Percentiles rank a stretch among this genome's conserved stretches.
These are phyloP conservation scores for Castanopsis chinensis DNA, from an alignment of 306 rosid genomes.

Conservation along the genomic window DNA sequence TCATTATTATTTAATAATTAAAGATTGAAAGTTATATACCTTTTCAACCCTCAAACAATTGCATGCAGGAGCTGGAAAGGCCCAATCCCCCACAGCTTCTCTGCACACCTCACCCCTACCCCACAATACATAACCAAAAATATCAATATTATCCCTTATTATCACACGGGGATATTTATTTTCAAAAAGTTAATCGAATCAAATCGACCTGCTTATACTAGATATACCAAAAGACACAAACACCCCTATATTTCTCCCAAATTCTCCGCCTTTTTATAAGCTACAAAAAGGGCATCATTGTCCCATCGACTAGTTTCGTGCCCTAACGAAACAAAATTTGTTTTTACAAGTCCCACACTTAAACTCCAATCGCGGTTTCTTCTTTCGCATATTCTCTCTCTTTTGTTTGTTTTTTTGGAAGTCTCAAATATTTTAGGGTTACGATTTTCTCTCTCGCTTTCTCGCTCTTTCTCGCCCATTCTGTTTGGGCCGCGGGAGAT, in stretches of 20 bases:
- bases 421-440: neutral
- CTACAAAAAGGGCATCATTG: constrained; percentile 1
- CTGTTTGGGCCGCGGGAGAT: neutral
- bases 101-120: neutral
- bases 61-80: too few species aligned
- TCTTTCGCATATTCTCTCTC: neutral
- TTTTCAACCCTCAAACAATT: too few species aligned
- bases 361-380: neutral
- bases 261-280: too few species aligned
- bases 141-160: too few species aligned
- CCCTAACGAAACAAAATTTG: constrained; percentile 8
- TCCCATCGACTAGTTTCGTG: neutral
- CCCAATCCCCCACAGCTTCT: neutral
- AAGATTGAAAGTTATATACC: too few species aligned
- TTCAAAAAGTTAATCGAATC: neutral
- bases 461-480: neutral
- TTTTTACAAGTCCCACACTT: neutral
- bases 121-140: too few species aligned
- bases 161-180: too few species aligned
- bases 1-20: too few species aligned
- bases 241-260: neutral
- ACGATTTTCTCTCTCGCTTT: neutral
- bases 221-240: neutral
- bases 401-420: neutral
- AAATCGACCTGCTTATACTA: neutral